Evolutionary conservation across 345 rosid species (phyloP).

Genomic region (Abelmoschus esculentus): DNA sequence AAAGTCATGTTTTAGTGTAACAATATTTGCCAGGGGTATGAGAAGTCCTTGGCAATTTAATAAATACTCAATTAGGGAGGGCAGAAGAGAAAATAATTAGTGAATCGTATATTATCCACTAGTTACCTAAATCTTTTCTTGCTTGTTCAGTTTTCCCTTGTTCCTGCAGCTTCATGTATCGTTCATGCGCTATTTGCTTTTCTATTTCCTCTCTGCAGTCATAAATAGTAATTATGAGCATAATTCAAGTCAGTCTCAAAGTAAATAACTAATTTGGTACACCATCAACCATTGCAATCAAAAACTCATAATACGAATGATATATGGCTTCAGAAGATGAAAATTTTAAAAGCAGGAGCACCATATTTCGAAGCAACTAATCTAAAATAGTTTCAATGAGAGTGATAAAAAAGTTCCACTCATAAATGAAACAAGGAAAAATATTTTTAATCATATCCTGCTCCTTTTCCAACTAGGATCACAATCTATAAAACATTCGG

Average conservation of each 20-base stretch:
- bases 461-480: neutral
- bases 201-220: slow-evolving; percentile 81
- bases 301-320: neutral
- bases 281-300: neutral
- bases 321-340: neutral
- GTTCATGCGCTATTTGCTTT: slow-evolving; percentile 91
- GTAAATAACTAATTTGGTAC: neutral
- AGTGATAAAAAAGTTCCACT: neutral
- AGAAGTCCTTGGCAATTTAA: neutral
- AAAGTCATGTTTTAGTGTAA: neutral
- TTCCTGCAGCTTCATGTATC: slow-evolving; percentile 95
- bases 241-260: neutral
- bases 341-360: neutral
- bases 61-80: neutral
- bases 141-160: slow-evolving; percentile 93
- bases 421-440: neutral
- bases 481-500: neutral
- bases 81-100: neutral
- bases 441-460: neutral
- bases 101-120: neutral
- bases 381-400: neutral
- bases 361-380: neutral
- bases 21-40: neutral
- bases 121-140: slow-evolving; percentile 59
- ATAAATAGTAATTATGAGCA: neutral